Evolutionary conservation across 2,329 filamentous ascomycete genomes (phyloP), one percentile per base, ranked within the genome.

Genomic region (Pseudogymnoascus sp.): DNA sequence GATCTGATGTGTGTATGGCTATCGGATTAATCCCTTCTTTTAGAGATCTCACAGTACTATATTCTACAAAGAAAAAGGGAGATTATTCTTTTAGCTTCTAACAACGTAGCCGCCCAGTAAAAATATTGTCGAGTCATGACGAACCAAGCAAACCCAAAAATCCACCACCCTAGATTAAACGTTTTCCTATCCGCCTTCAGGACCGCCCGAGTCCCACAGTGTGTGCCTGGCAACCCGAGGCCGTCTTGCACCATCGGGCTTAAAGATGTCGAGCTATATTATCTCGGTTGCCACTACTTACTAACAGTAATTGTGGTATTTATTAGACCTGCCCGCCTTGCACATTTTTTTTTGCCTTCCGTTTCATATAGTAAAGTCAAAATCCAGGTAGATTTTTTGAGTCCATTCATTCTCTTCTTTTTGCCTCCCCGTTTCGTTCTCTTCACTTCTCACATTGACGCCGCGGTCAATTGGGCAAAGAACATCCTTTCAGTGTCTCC

Each of bases 251-350:
- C 47, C 47, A 56, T 56, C 47, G 25, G 47, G 47, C 5, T 56
- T 28, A 1, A 56, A 33, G 47, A 56, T 56, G 47, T 56, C 47
- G 47, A 56, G 47, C 47, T 56, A 56, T 33, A 56, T 18, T 56
- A 25, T 56, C 47, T 56, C 47, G 47, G 47, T 56, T 56, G 47
- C 47, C 47, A 56, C 47, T 56, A 33, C 47, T 56, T 33, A 56
- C 25, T 56, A 56, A 31, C 47, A 56, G 47, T 56, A 33, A 56
- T 31, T 12, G 47, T 56, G 10, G 47, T 56, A 56, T 56, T 56
- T 56, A 56, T 56, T 56, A 56, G 28, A 56, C 47, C 12, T 16
- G 47, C 47, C 47, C 47, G 8, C 47, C 47, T 56, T 56, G 47
- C 47, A 18, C 25, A 33, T 56, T 56, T 56, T 18, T 10, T 33